Percentiles rank a stretch among this genome's conserved stretches.
phyloP scores from a whole-genome alignment of 2,329 filamentous ascomycete species.

The Colletotrichum costaricense region DNA sequence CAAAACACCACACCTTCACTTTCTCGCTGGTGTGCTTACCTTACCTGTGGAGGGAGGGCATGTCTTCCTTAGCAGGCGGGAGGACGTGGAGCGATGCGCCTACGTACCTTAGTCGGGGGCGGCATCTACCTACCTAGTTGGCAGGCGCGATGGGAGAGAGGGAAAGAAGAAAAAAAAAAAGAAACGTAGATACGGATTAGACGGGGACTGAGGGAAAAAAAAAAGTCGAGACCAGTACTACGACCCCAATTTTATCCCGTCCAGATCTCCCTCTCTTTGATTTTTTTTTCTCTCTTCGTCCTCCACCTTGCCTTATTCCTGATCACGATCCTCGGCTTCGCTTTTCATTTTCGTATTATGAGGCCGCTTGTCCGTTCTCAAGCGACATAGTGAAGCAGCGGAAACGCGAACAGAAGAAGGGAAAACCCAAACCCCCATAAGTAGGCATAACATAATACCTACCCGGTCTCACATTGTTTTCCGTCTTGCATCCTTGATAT shows the following conservation, averaged over 20 bases:
- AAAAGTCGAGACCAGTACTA: constrained; percentile 21
- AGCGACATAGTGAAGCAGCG: neutral
- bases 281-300: constrained; percentile 23
- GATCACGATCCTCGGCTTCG: constrained; percentile 18
- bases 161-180: neutral
- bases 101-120: neutral
- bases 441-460: neutral
- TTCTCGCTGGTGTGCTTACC: neutral
- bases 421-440: neutral
- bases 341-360: neutral
- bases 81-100: neutral
- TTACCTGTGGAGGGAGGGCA: neutral
- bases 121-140: neutral
- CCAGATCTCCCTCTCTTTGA: constrained; percentile 20
- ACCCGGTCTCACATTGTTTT: neutral
- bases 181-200: neutral
- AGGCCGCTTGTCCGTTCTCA: neutral
- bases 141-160: neutral
- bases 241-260: constrained; percentile 35
- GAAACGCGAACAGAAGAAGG: neutral
- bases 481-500: neutral
- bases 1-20: neutral
- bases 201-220: neutral
- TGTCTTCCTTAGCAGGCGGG: neutral
- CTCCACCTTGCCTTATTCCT: constrained; percentile 30